Base-by-base conservation (phyloP, 306 rosid genomes). In the Prunus fruticosa region DNA sequence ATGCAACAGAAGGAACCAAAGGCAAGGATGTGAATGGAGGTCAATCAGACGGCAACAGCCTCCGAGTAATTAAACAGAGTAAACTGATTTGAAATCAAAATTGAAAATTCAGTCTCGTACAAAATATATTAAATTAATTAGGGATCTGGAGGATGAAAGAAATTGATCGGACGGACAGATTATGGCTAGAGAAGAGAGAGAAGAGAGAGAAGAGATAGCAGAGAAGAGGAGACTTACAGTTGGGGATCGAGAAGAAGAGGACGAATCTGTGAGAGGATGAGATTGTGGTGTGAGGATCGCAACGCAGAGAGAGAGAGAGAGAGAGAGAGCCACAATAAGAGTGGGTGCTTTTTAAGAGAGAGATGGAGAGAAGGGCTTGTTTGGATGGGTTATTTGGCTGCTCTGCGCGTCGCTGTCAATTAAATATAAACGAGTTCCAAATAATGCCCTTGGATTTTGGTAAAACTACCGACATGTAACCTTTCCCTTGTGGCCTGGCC, bases 381-480 rank as follows among this genome's bases (percentile, higher is more conserved):
- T 81, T 87, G 92, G 96, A 81, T 81, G 91, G 82, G 79, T 74
- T 78, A 85, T 87, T 89, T 82, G 83, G 82, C 86, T 79, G 87
- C 86, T 86, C 79, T 79, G 71, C 77, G 82, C 82, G 89, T 93
- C 88, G 91, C 83, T 89, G 87, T 89, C 88, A 71, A 75, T 78
- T 49, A 71, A 75, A 78, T 45, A 75, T 86, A 57, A 61, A 9
- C 2, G 34, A 27, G 20, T 67, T 75, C 61, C 65, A 0, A 2
- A 49, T 46, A 85, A 73, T 71, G 23, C 87, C 88, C 96, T 71
- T 68, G 25, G 76, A 66, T 84, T 8, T 85, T 72, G 23, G 0
- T 13, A 34, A 82, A 83, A 84, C 89, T 86, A 85, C 91, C 52
- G 30, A 71, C 10, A 19, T 14, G 8, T 10, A 22, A 78, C 83